Percentiles rank a stretch among this genome's conserved stretches.
phyloP scores from a whole-genome alignment of 2,329 filamentous ascomycete genomes.

The Parasarocladium wereldwijsianum region DNA sequence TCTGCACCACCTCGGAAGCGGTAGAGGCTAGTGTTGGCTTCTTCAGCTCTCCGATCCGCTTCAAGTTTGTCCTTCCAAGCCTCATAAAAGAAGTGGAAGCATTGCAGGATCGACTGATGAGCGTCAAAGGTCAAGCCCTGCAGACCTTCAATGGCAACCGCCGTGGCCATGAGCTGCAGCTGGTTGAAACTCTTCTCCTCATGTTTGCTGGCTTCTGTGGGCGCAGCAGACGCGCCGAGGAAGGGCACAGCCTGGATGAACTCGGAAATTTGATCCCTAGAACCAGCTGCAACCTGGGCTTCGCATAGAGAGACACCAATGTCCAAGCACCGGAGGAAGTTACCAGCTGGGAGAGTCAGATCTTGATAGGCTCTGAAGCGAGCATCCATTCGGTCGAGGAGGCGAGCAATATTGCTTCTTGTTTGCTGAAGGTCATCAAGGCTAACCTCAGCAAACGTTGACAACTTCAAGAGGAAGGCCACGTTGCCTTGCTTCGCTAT shows the following conservation, averaged over 20 bases:
- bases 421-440: constrained; percentile 32
- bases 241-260: constrained; percentile 39
- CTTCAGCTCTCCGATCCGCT: constrained; percentile 60
- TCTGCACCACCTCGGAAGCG: constrained; percentile 67
- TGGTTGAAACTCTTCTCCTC: constrained; percentile 6
- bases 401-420: constrained; percentile 45
- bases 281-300: constrained; percentile 25
- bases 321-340: constrained; percentile 65
- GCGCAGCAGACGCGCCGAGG: constrained; percentile 28
- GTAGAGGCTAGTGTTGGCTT: constrained; percentile 64
- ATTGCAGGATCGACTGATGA: constrained; percentile 44
- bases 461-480: constrained; percentile 10
- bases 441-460: constrained; percentile 6
- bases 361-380: constrained; percentile 74
- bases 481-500: constrained; percentile 33
- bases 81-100: constrained; percentile 59
- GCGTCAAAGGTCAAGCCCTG: constrained; percentile 23
- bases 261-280: constrained; percentile 16
- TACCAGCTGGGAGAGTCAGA: constrained; percentile 61
- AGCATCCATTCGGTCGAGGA: constrained; percentile 53
- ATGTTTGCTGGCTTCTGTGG: constrained; percentile 9
- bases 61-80: constrained; percentile 70
- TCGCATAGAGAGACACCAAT: constrained; percentile 55
- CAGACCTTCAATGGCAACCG: constrained; percentile 31
- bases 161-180: constrained; percentile 1